Base-by-base conservation (phyloP, 805 yeast genomes). In the Candida wancherniae region DNA sequence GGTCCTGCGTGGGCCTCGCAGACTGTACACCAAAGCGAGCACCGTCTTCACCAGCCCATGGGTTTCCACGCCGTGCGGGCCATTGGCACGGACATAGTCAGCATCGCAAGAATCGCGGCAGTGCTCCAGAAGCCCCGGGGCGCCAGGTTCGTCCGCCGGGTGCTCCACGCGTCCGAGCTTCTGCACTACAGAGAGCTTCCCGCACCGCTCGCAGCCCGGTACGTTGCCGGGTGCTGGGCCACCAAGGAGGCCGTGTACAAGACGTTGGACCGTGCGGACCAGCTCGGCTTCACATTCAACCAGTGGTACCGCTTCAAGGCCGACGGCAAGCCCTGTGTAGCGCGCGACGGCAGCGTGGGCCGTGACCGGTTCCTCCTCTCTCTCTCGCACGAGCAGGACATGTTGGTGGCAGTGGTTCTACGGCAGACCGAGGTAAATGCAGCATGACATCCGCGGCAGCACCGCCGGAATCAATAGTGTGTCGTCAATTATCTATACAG, bases 241-340 rank as follows among this genome's bases (percentile, higher is more conserved):
- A 59, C 73, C 6, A 84, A 84, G 42, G 94, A 84, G 45, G 88
- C 92, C 1, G 47, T 81, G 6, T 84, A 62, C 51, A 84, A 84
- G 51, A 64, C 79, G 0, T 51, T 84, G 34, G 72, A 67, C 27
- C 30, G 44, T 1, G 39, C 38, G 3, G 73, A 70, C 22, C 92
- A 84, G 50, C 29, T 29, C n/a, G 6, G 6, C 2, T 82, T 81
- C 47, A 51, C 48, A 16, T 80, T 84, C 61, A 67, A 59, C 6
- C 51, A 73, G 4, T 84, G 92, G 87, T 75, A 62, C 47, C 69
- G 77, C 24, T 26, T 24, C 8, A 61, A 65, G 29, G 60, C 57
- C 26, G 31, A 55, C 19, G 74, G 80, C 1, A 57, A 65, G 33
- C 84, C 82, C 0, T 33, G 26, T 3, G 57, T 75, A 5, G 45